These are phyloP conservation scores for Cryphonectria japonica DNA, from an alignment of 2,329 filamentous ascomycete species.

Conservation along the genomic window DNA sequence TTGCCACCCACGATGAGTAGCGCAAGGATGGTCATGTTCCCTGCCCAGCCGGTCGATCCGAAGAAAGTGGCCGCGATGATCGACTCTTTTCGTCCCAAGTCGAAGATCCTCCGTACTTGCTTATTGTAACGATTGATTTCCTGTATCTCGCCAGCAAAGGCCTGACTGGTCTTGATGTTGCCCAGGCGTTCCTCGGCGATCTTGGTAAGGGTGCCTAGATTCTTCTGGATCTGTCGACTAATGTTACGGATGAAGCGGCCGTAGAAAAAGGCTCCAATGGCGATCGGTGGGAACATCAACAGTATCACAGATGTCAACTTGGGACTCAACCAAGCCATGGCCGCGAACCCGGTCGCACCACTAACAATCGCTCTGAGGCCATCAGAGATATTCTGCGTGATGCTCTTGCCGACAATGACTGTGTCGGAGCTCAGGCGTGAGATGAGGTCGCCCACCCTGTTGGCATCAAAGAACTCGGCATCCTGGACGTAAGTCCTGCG, in stretches of 20 bases:
- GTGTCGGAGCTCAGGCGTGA: constrained; percentile 95
- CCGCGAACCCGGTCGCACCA: constrained; percentile 82
- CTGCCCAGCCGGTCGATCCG: constrained; percentile 81
- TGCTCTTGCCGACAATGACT: constrained; percentile 97
- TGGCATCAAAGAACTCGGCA: constrained; percentile 98
- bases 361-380: constrained; percentile 91
- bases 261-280: constrained; percentile 88
- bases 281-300: constrained; percentile 88
- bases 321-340: constrained; percentile 96
- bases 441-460: constrained; percentile 93
- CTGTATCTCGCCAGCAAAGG: constrained; percentile 90
- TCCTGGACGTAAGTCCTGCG: constrained; percentile 94
- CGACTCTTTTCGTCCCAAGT: constrained; percentile 83
- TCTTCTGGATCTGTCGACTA: constrained; percentile 91
- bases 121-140: constrained; percentile 90
- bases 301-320: constrained; percentile 86
- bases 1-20: constrained; percentile 89
- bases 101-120: constrained; percentile 90
- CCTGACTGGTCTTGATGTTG: constrained; percentile 95
- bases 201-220: constrained; percentile 89
- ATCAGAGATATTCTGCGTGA: constrained; percentile 96
- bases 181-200: constrained; percentile 97
- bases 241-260: constrained; percentile 86
- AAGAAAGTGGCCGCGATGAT: constrained; percentile 92
- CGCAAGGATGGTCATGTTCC: constrained; percentile 93